These are phyloP conservation scores for Aurinia saxatilis DNA, from an alignment of 345 rosid genomes.

Conservation along the genomic window DNA sequence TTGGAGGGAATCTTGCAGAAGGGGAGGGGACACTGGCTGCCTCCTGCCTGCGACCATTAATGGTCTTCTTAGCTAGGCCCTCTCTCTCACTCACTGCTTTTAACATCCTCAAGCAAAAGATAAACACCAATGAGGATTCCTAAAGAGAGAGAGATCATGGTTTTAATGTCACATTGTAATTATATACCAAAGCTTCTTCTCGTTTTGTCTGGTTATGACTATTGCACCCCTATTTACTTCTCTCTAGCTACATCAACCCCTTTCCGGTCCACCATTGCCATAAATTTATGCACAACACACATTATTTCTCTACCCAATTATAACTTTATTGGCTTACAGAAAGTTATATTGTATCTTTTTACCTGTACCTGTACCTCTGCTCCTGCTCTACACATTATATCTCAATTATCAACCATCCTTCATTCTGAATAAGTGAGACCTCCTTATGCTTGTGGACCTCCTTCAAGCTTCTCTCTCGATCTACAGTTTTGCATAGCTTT, in stretches of 20 bases:
- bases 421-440: no score
- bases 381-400: background rate
- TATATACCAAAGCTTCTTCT: background rate
- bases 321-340: background rate
- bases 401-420: background rate
- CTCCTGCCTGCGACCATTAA: constrained; percentile 22
- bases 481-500: background rate
- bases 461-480: background rate
- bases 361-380: background rate
- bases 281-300: constrained; percentile 19
- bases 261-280: constrained; percentile 22
- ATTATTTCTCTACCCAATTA: constrained; percentile 6
- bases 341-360: background rate
- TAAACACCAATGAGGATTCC: constrained; percentile 11
- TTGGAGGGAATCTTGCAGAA: constrained; percentile 28
- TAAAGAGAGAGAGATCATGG: constrained; percentile 10
- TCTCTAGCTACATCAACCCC: constrained; percentile 5
- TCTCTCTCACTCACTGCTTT: constrained; percentile 14
- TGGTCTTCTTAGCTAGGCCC: constrained; percentile 6
- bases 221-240: constrained; percentile 11
- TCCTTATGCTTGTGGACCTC: no score
- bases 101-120: constrained; percentile 22
- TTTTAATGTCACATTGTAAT: constrained; percentile 21
- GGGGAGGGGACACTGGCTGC: constrained; percentile 28
- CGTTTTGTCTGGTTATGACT: constrained; percentile 11